Conservation (phyloP, 352 stramenopile genomes). For the Hyaloperonospora brassicae region DNA sequence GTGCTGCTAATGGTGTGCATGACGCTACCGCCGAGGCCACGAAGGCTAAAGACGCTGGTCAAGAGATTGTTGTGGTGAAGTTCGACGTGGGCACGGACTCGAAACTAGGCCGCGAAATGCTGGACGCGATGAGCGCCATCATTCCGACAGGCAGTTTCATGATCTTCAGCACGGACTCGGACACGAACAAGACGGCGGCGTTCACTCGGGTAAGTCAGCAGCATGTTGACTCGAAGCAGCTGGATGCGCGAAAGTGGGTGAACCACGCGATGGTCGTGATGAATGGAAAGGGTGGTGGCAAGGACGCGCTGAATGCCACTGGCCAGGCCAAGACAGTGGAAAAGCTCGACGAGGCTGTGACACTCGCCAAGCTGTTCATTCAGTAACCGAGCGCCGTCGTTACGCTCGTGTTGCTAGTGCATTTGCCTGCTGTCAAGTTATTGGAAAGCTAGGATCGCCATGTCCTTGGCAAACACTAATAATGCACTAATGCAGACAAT, state of each 20-base stretch:
- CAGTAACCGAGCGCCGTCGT: conserved; percentile 26
- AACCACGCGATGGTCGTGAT: conserved; percentile 86
- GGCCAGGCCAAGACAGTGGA: conserved; percentile 76
- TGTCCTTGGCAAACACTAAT: too few relatives aligned
- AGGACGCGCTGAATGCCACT: conserved; percentile 71
- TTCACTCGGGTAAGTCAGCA: conserved; percentile 89
- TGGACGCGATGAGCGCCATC: conserved; percentile 83
- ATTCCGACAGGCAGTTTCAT: conserved; percentile 85
- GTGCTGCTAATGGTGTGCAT: conserved; percentile 61
- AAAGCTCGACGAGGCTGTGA: conserved; percentile 57
- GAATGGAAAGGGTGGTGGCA: conserved; percentile 93
- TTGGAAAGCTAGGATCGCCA: too few relatives aligned
- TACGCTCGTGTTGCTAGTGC: conserved; percentile 7
- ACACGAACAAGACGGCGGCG: conserved; percentile 89
- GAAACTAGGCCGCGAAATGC: conserved; percentile 92
- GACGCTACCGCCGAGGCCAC: conserved; percentile 45
- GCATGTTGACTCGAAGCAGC: conserved; percentile 50
- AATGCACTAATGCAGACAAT: too few relatives aligned
- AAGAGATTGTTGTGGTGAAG: conserved; percentile 82
- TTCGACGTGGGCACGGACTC: conserved; percentile 90
- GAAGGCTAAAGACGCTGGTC: conserved; percentile 48
- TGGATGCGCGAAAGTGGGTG: conserved; percentile 92
- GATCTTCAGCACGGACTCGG: conserved; percentile 88
- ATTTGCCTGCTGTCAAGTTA: too few relatives aligned
- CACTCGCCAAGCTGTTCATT: conserved; percentile 57